These are phyloP conservation scores for Agaricus sinodeliciosus DNA, from an alignment of 768 basidiomycete species.

Conservation along the genomic window DNA sequence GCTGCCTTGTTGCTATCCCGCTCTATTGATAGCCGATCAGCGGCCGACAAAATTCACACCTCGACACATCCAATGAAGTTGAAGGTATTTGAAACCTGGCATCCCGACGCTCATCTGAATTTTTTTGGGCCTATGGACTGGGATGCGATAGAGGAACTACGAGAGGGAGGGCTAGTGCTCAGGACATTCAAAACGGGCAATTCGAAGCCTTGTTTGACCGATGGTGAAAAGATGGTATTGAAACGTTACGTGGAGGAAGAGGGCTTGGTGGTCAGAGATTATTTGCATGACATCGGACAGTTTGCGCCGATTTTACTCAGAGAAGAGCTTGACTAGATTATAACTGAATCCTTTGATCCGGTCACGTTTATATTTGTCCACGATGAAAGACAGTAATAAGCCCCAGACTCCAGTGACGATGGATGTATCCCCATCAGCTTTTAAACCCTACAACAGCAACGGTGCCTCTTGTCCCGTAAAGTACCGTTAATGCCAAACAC, in stretches of 20 bases:
- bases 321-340: background rate
- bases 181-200: background rate
- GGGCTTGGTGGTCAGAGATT: constrained; percentile 5
- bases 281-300: constrained; percentile 5
- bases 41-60: too few species aligned
- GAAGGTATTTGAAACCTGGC: constrained; percentile 7
- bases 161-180: constrained; percentile 2
- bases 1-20: background rate
- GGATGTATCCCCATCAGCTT: too few species aligned
- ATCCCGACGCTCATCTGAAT: background rate
- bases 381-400: too few species aligned
- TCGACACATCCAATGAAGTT: background rate
- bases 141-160: background rate
- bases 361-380: too few species aligned
- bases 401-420: too few species aligned
- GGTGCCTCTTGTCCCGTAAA: too few species aligned
- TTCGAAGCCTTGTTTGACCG: background rate
- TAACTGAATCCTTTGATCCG: too few species aligned
- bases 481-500: too few species aligned
- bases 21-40: background rate
- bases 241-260: constrained; percentile 1
- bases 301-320: constrained; percentile 1
- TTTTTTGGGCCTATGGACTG: background rate
- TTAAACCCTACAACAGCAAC: too few species aligned
- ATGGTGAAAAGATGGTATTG: background rate